A percentile compares a stretch with the other conserved stretches of the same genome.
These are phyloP conservation scores for Angomonas deanei DNA, from an alignment of 208 protist genomes.

Conservation along the genomic window DNA sequence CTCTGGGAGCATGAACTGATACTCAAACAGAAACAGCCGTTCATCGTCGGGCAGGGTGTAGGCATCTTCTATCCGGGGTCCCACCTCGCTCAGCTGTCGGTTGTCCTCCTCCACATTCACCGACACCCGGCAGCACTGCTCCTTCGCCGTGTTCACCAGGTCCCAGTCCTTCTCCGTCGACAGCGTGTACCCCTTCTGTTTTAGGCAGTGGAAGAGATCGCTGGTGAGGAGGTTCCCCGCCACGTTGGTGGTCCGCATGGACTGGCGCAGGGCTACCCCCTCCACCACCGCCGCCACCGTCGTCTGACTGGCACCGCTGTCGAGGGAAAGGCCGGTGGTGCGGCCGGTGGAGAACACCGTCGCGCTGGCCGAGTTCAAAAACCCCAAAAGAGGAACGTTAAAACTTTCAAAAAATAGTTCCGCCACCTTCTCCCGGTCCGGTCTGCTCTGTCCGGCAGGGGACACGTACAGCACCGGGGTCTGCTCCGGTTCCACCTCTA, in stretches of 20 bases:
- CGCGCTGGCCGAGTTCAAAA: constrained; percentile 92
- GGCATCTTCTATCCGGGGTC: constrained; percentile 2
- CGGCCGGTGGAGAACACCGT: constrained; percentile 97
- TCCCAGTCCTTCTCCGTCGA: constrained; percentile 59
- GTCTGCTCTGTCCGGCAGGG: constrained; percentile 91
- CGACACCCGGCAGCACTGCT: constrained; percentile 69
- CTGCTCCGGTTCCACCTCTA: constrained; percentile 50
- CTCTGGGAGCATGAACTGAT: constrained; percentile 82
- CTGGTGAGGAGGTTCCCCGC: constrained; percentile 81
- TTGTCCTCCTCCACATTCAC: constrained; percentile 30
- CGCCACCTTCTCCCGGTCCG: constrained; percentile 91
- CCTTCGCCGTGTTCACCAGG: constrained; percentile 75
- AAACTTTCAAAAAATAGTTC: constrained; percentile 98
- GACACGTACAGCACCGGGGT: constrained; percentile 95
- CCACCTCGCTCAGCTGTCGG: constrained; percentile 6
- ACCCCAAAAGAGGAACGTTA: constrained; percentile 88
- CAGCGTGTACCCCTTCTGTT: constrained; percentile 87
- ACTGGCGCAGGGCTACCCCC: constrained; percentile 86
- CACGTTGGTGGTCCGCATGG: constrained; percentile 46
- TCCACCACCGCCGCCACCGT: constrained; percentile 98
- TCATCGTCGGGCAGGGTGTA: constrained; percentile 88
- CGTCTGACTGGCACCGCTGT: constrained; percentile 98
- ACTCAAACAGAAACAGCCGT: constrained; percentile 73
- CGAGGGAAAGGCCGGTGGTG: constrained; percentile 97
- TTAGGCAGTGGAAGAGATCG: constrained; percentile 53